Conservation (phyloP, 2,329 filamentous ascomycete genomes). For the Clarireedia paspali region DNA sequence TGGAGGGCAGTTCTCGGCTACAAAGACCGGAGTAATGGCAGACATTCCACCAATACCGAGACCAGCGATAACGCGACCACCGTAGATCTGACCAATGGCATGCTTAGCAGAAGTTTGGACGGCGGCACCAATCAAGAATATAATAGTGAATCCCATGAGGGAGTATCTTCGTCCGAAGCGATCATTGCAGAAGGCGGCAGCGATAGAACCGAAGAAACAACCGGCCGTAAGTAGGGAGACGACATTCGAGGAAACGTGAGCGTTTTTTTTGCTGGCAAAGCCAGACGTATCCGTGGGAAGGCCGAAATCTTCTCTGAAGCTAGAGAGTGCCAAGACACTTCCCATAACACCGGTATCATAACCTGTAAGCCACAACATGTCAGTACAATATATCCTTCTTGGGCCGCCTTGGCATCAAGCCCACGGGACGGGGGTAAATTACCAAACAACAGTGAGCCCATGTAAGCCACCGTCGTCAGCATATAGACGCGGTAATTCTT, state of each 20-base stretch:
- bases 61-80: conserved; percentile 19
- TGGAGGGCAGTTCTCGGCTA: conserved; percentile 38
- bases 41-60: conserved; percentile 39
- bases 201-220: conserved; percentile 43
- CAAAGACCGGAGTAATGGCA: conserved; percentile 39
- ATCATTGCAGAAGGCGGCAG: conserved; percentile 41
- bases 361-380: conserved; percentile 10
- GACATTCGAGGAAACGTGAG: conserved; percentile 29
- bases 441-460: conserved; percentile 24
- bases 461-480: conserved; percentile 21
- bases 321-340: conserved; percentile 17
- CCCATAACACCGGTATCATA: conserved; percentile 25
- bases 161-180: conserved; percentile 38
- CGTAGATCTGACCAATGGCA: conserved; percentile 18
- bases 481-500: conserved; percentile 20
- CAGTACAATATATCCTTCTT: not conserved
- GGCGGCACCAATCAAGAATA: conserved; percentile 28
- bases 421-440: not conserved
- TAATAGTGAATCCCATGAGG: conserved; percentile 36
- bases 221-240: conserved; percentile 45
- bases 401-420: not conserved
- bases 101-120: conserved; percentile 13
- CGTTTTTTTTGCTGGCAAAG: conserved; percentile 14
- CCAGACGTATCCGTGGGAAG: conserved; percentile 15
- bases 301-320: conserved; percentile 22